Percentiles rank a stretch among this genome's conserved stretches.
Conservation (phyloP, 2,329 filamentous ascomycete species). For the Venturia carpophila region DNA sequence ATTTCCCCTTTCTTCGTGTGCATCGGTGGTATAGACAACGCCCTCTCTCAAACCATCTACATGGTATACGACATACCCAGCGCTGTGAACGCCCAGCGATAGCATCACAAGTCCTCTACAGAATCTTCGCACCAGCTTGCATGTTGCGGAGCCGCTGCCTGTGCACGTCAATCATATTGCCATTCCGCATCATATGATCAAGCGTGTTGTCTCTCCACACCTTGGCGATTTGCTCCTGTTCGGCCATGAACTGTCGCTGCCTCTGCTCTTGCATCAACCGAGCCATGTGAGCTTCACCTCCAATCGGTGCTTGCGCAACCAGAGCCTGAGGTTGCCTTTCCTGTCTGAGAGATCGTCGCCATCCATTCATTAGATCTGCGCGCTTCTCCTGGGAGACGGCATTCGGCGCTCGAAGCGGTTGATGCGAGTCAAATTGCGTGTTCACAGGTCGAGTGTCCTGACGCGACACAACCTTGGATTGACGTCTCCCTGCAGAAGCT, state of each 20-base stretch:
- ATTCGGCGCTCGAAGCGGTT: slow-evolving; percentile 28
- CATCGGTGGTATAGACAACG: not conserved
- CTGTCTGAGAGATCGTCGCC: slow-evolving; percentile 29
- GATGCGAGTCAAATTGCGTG: slow-evolving; percentile 32
- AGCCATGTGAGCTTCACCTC: slow-evolving; percentile 32
- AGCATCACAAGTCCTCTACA: not conserved
- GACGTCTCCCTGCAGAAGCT: slow-evolving; percentile 53
- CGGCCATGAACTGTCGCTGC: slow-evolving; percentile 52
- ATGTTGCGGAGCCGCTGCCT: slow-evolving; percentile 71
- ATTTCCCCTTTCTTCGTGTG: not conserved
- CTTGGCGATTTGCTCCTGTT: slow-evolving; percentile 53
- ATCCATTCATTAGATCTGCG: slow-evolving; percentile 29
- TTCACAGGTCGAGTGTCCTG: not conserved
- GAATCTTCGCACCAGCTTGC: slow-evolving; percentile 42
- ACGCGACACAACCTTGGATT: slow-evolving; percentile 25
- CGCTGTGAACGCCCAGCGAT: not conserved
- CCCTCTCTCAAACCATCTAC: not conserved
- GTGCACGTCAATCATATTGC: slow-evolving; percentile 69
- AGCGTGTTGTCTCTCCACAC: slow-evolving; percentile 54
- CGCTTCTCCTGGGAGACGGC: slow-evolving; percentile 23
- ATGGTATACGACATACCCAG: not conserved
- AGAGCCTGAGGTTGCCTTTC: slow-evolving; percentile 24
- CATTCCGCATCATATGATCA: slow-evolving; percentile 48
- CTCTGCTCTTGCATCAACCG: slow-evolving; percentile 54
- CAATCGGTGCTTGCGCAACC: slow-evolving; percentile 21